Base-by-base conservation (phyloP, 2,329 filamentous ascomycete genomes). In the Fusarium musae region DNA sequence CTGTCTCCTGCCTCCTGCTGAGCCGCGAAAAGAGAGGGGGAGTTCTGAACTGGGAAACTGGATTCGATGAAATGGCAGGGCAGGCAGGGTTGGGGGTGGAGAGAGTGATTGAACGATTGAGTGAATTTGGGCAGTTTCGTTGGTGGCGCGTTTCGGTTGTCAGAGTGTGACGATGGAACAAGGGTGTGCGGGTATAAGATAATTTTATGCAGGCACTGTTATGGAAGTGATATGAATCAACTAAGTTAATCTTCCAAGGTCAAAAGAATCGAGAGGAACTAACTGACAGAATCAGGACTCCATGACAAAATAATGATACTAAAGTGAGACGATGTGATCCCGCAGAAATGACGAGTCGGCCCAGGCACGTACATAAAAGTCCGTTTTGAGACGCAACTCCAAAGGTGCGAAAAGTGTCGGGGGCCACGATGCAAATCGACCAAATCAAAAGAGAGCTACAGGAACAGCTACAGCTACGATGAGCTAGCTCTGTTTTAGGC, bases 81-180 rank as follows among this genome's bases (percentile, higher is more conserved):
- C 65, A 59, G 42, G 43, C 57, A 57, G 69, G 70, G 62, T 73
- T 56, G 34, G 47, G 47, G 52, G 43, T 70, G 66, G 56, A 69
- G 50, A 39, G 34, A 54, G 23, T 28, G 34, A 39, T n/a, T 72
- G 63, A 63, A 53, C 44, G 52, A 66, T 66, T 66, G 36, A 49
- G 50, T 36, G 37, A 39, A 39, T 32, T 59, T 59, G 42, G 46
- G 15, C 36, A 62, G 32, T 57, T 59, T 63, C 34, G 65, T 70
- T 72, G 69, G 70, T 73, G 65, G 70, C 65, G 69, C 65, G 69
- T 70, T 70, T 69, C 36, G 58, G 43, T 28, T 68, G 69, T 52
- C 17, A 40, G 58, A 30, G 67, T 63, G 65, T 58, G 19, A 56
- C 36, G 30, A 40, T 11, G 23, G 28, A 56, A 28, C 36, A 44